These are phyloP conservation scores for Chlorella sp. DNA, from an alignment of 139 green algal genomes.

Conservation along the genomic window DNA sequence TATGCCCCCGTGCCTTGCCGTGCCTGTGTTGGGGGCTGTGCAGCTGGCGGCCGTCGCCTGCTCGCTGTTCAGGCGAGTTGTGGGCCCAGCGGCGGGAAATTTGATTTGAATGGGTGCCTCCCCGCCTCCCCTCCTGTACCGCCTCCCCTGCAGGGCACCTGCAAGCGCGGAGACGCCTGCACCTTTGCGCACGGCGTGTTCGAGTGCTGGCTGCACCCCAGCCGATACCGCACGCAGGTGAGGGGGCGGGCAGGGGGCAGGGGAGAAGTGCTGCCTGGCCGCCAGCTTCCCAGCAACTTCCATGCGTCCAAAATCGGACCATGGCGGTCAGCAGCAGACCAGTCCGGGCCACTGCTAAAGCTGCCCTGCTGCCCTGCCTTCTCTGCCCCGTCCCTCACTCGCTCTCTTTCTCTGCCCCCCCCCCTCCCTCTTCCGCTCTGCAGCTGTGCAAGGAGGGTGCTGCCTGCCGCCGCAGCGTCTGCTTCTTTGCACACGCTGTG, in stretches of 20 bases:
- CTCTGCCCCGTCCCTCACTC: neutral
- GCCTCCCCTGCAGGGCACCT: conserved; percentile 13
- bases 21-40: too few species aligned
- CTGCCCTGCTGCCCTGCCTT: neutral
- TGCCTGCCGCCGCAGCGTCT: conserved; percentile 77
- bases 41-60: too few species aligned
- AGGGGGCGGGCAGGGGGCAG: neutral
- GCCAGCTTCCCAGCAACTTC: neutral
- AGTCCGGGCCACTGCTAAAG: neutral
- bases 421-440: neutral
- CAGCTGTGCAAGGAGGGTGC: conserved; percentile 85
- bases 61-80: too few species aligned
- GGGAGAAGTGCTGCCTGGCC: neutral
- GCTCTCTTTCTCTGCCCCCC: neutral
- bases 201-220: conserved; percentile 57
- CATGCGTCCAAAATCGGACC: neutral
- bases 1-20: too few species aligned
- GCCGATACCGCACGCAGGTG: conserved; percentile 69
- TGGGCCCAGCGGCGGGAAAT: too few species aligned
- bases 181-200: conserved; percentile 46
- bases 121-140: neutral
- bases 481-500: conserved; percentile 90
- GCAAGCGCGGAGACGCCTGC: conserved; percentile 47
- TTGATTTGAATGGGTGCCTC: neutral
- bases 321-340: neutral